Conservation (phyloP, 257 asterid species). For the Gentiana dahurica region DNA sequence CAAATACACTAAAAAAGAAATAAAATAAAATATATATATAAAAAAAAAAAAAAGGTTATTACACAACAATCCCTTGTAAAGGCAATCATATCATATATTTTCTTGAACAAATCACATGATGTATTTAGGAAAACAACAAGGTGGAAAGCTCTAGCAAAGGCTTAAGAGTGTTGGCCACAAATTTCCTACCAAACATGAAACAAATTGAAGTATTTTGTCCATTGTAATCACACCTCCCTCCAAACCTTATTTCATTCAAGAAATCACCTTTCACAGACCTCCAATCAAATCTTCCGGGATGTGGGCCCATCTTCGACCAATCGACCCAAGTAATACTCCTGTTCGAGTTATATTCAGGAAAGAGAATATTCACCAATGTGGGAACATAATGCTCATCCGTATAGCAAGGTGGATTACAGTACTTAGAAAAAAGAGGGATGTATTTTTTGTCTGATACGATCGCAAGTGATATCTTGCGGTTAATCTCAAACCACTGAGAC, state of each 20-base stretch:
- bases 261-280: constrained; percentile 8
- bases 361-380: constrained; percentile 9
- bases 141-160: constrained; percentile 7
- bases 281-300: constrained; percentile 17
- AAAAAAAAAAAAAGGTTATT: no score
- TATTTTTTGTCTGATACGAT: constrained; percentile 12
- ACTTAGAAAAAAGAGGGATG: constrained; percentile 3
- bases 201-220: constrained; percentile 6
- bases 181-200: constrained; percentile 15
- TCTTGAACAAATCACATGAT: background rate
- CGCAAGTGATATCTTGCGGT: constrained; percentile 7
- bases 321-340: constrained; percentile 18
- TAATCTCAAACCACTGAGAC: constrained; percentile 16
- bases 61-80: no score
- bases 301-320: constrained; percentile 15
- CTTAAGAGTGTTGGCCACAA: constrained; percentile 13
- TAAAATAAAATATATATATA: no score
- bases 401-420: constrained; percentile 14
- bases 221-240: constrained; percentile 10
- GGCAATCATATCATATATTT: no score
- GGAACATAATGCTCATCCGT: constrained; percentile 18
- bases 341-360: constrained; percentile 10
- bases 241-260: constrained; percentile 13
- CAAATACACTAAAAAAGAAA: no score
- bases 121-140: background rate